These are phyloP conservation scores for Suhomyces kilbournensis DNA, from an alignment of 805 yeast genomes.

Conservation along the genomic window DNA sequence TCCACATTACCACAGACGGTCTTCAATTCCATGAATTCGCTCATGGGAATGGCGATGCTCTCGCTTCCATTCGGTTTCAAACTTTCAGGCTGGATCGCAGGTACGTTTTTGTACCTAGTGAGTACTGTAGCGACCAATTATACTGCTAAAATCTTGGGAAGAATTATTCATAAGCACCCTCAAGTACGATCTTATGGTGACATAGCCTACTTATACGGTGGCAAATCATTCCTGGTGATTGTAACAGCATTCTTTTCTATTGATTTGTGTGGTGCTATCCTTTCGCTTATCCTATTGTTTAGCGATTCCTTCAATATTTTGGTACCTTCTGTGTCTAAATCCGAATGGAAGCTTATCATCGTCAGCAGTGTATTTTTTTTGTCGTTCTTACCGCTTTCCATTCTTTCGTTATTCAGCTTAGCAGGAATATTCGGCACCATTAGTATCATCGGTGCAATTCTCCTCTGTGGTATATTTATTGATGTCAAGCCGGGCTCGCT, in stretches of 20 bases:
- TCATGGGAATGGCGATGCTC: slow-evolving; percentile 66
- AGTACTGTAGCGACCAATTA: slow-evolving; percentile 71
- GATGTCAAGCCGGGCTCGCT: slow-evolving; percentile 71
- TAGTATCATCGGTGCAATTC: slow-evolving; percentile 56
- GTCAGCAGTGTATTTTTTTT: slow-evolving; percentile 40
- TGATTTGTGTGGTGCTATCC: slow-evolving; percentile 79
- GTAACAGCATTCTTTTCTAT: slow-evolving; percentile 72
- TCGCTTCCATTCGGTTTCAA: slow-evolving; percentile 65
- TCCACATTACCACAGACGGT: slow-evolving; percentile 73
- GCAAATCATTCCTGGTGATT: slow-evolving; percentile 65
- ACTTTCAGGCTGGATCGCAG: slow-evolving; percentile 65
- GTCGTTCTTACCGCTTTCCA: slow-evolving; percentile 70
- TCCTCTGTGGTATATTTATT: slow-evolving; percentile 63
- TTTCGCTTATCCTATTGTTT: slow-evolving; percentile 74
- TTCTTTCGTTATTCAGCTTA: slow-evolving; percentile 66
- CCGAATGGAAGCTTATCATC: slow-evolving; percentile 21
- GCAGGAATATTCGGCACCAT: slow-evolving; percentile 71
- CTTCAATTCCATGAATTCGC: slow-evolving; percentile 62
- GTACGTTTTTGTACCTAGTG: slow-evolving; percentile 52
- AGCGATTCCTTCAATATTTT: slow-evolving; percentile 69
- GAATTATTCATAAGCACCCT: slow-evolving; percentile 75
- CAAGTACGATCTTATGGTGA: slow-evolving; percentile 86
- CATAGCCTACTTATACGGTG: slow-evolving; percentile 82
- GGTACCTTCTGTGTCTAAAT: slow-evolving; percentile 11
- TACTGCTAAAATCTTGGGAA: slow-evolving; percentile 71